Base-by-base conservation (phyloP, 2,329 filamentous ascomycete genomes). In the Epichloe amarillans region DNA sequence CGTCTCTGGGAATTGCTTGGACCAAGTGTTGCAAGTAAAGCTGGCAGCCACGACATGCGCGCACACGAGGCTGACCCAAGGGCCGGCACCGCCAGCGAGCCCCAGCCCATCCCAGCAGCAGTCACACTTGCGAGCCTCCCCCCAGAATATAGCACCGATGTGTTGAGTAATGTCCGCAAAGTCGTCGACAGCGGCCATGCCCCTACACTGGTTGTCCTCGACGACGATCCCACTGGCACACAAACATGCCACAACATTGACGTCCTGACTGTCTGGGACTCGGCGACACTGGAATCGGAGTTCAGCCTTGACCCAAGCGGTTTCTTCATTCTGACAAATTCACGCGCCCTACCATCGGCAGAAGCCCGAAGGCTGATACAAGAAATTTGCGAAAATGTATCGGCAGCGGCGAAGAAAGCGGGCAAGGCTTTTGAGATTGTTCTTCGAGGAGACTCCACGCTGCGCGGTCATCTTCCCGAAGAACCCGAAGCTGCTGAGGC, bases 251-350 rank as follows among this genome's bases (percentile, higher is more conserved):
- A 80, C 58, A 70, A 74, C 55, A 74, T 80, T 54, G 63, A 69
- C 49, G 76, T 80, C 3, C 64, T 80, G 33, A 75, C 74, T 3
- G 70, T 72, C 1, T 80, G 76, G 75, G 71, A 75, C 52, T 56
- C 67, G 7, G 56, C 62, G 1, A 72, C 69, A 0, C 64, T 80
- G 3, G 61, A 62, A 4, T 53, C 62, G 3, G 72, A 77, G 56
- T 72, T 80, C 55, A 57, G 58, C 5, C 61, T 60, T 14, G 62
- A 58, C 7, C 54, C 55, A 1, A 60, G 61, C 2, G 76, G 76
- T 7, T 80, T 80, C 66, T 80, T 80, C 64, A 78, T 80, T 54
- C 64, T 80, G 4, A 80, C 76, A 19, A 80, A 80, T 58, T 78
- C 75, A 4, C 72, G 76, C 11, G 76, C 77, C 3, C 62, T 79